Base-by-base conservation (phyloP, 225 moss, liverwort and hornwort species). In the Sphagnum tenellum region DNA sequence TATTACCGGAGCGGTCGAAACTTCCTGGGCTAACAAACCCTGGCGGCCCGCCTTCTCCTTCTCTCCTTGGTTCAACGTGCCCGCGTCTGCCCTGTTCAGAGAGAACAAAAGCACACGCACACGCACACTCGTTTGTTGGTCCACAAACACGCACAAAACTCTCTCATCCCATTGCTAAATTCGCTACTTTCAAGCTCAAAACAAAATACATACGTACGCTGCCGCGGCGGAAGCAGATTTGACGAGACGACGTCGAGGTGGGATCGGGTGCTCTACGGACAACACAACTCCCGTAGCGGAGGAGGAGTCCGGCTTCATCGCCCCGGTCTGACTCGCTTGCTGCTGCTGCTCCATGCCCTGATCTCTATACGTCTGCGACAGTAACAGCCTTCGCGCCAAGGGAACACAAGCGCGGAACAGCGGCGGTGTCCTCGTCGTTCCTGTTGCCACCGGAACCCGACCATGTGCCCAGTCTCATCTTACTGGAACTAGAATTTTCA, bases 211-310 rank as follows among this genome's bases (percentile, higher is more conserved):
- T 49, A 74, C 81, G 61, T 67, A 84, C 84, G 71, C 81, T 75
- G 84, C 64, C 12, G 68, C 58, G 29, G 29, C 29, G 29, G 29
- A 29, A 29, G 29, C 29, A 29, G 29, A 29, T 62, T 84, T 84
- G 51, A 78, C 75, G 29, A 81, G 66, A 29, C 84, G 84, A 64
- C 84, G 84, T 10, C 84, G 73, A 69, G 81, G 84, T 4, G 81
- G 84, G 53, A 78, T 64, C 47, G 73, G 71, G 46, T 4, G 73
- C 8, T 65, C 73, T 56, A 73, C 81, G 12, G 64, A 57, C 44
- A 69, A 64, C 56, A 49, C 58, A 50, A 61, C n/a, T 8, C 9
- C 45, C 10, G 63, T 71, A 12, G 64, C 44, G 4, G 82, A 80
- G 49, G 82, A 80, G 49, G 29, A 29, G 29, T 29, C 29, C 29